Conservation (phyloP, 768 basidiomycete species). For the Psilocybe sp. region DNA sequence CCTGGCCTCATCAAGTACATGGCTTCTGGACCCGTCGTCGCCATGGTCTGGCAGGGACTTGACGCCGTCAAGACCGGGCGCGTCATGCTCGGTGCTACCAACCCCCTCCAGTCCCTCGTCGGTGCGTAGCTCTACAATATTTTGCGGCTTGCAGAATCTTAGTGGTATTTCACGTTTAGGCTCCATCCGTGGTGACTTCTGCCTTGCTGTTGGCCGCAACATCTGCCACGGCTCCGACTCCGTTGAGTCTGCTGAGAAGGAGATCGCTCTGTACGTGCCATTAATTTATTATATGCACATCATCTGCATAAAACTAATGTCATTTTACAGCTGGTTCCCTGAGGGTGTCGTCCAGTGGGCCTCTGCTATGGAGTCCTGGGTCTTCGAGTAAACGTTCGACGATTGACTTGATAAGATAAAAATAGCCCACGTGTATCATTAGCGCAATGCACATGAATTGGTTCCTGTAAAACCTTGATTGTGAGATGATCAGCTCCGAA, state of each 20-base stretch:
- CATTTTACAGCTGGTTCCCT: constrained; percentile 78
- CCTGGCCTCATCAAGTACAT: constrained; percentile 95
- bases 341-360: constrained; percentile 77
- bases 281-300: not conserved
- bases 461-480: not conserved
- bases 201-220: constrained; percentile 92
- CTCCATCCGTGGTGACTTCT: constrained; percentile 95
- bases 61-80: constrained; percentile 95
- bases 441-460: not conserved
- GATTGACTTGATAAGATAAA: constrained; percentile 12
- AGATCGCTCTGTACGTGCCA: constrained; percentile 79
- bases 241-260: constrained; percentile 88
- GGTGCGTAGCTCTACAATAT: constrained; percentile 53
- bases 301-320: constrained; percentile 3
- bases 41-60: constrained; percentile 94
- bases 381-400: constrained; percentile 64
- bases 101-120: constrained; percentile 86
- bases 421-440: constrained; percentile 19
- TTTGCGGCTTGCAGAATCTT: not conserved
- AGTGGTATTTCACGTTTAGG: constrained; percentile 38
- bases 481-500: not conserved
- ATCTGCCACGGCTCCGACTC: constrained; percentile 91
- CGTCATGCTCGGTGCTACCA: constrained; percentile 93
- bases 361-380: constrained; percentile 62
- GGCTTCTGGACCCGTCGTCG: constrained; percentile 93